Base-by-base conservation (phyloP, 2,329 filamentous ascomycete genomes). In the Colletotrichum sp. region DNA sequence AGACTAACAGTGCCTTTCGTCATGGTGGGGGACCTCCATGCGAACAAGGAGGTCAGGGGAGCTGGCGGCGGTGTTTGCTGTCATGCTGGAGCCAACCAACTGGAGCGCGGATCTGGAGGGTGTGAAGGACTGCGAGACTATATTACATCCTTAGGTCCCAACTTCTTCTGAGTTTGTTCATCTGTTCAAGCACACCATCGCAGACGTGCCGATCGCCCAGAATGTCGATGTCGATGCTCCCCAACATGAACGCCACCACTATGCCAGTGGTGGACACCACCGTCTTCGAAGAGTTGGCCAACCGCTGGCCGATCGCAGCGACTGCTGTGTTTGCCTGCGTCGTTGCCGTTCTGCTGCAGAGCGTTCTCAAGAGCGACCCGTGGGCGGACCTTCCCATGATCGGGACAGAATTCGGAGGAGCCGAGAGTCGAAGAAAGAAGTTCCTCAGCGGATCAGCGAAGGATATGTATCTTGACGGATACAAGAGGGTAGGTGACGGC, bases 391-490 rank as follows among this genome's bases (percentile, higher is more conserved):
- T 84, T 5, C 82, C 83, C 2, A 67, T 83, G 12, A 76, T 79
- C 0, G 81, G 81, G 1, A 36, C 76, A n/a, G 81, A 83, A 6
- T 72, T 82, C 4, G 80, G 79, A 24, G 78, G 79, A 12, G 71
- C 78, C 3, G 79, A 81, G 36, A 82, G 82, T 52, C 74, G 81
- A 24, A 73, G 81, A 12, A 75, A 79, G 70, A 80, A 78, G 0
- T 84, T 79, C 32, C 64, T 83, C 18, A 52, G n/a, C 13, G 70
- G 74, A 12, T 64, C 71, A 7, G 80, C 80, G 0, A 79, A 69
- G 16, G 76, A 78, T 2, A 44, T 84, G 5, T 84, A 84, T 49
- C 15, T 69, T 3, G 77, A 81, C 3, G 83, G 82, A 7, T 84
- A 84, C 69, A 76, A 76, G 3, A 84, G 82, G 79, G 82, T 80